These are phyloP conservation scores for Picea abies DNA, from an alignment of 83 land plant genomes.

Conservation along the genomic window DNA sequence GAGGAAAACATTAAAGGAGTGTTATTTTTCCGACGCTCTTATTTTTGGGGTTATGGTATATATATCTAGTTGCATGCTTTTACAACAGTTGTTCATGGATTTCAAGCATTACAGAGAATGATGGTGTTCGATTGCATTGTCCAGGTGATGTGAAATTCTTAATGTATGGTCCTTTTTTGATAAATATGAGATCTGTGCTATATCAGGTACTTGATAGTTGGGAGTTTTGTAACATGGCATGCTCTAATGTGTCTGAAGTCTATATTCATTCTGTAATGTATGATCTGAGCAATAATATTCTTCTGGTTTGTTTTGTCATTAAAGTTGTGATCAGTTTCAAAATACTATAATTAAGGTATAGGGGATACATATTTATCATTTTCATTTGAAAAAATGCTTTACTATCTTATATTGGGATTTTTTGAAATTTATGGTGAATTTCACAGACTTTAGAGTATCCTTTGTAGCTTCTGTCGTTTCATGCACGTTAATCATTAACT, in stretches of 20 bases:
- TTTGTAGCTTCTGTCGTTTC: too few species aligned
- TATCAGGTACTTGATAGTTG: neutral
- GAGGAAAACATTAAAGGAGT: neutral
- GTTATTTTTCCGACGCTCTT: neutral
- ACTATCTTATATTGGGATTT: too few species aligned
- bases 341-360: neutral
- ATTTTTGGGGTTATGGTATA: neutral
- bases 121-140: neutral
- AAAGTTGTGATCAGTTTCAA: neutral
- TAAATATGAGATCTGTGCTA: neutral
- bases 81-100: neutral
- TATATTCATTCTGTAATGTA: neutral
- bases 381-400: neutral
- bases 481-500: too few species aligned
- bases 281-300: neutral
- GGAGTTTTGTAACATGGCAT: neutral
- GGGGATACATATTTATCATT: neutral
- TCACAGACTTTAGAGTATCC: too few species aligned
- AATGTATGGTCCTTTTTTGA: neutral
- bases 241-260: neutral
- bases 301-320: neutral
- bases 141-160: neutral
- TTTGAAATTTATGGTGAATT: too few species aligned
- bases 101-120: neutral
- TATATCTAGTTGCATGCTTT: neutral